phyloP scores from a whole-genome alignment of 495 filamentous ascomycete genomes.

The Pseudomonodictys pantanalensis region DNA sequence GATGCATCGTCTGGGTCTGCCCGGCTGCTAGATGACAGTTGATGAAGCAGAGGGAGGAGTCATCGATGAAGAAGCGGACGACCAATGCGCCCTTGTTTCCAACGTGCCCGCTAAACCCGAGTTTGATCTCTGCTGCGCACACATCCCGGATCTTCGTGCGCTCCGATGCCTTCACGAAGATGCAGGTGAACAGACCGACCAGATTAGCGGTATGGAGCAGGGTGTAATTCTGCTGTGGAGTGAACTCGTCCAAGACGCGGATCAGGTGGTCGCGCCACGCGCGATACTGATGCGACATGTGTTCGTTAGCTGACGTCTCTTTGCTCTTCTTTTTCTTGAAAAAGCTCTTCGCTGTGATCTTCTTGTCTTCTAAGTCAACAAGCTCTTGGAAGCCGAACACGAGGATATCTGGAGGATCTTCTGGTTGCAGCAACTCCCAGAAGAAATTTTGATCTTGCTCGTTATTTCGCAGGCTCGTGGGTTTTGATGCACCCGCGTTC shows the following conservation, averaged over 20 bases:
- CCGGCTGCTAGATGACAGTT: conserved; percentile 97
- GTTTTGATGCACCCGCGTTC: conserved; percentile 93
- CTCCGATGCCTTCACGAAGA: conserved; percentile 82
- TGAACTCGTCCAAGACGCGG: conserved; percentile 73
- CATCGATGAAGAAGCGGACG: conserved; percentile 84
- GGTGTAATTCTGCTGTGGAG: conserved; percentile 78
- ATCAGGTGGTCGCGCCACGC: conserved; percentile 90
- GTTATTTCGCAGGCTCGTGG: conserved; percentile 69
- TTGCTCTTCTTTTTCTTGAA: conserved; percentile 75
- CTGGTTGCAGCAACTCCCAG: conserved; percentile 64
- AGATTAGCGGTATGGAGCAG: conserved; percentile 84
- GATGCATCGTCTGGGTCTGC: conserved; percentile 80
- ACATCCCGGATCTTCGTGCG: conserved; percentile 72
- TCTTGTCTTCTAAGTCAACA: conserved; percentile 95
- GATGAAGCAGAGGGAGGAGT: conserved; percentile 90
- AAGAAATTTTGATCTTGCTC: conserved; percentile 71
- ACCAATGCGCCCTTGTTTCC: conserved; percentile 97
- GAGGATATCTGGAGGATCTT: conserved; percentile 79
- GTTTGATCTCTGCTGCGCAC: conserved; percentile 79
- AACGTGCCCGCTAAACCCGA: conserved; percentile 87
- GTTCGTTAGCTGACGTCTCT: conserved; percentile 76
- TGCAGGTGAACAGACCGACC: conserved; percentile 91
- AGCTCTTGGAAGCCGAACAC: conserved; percentile 98
- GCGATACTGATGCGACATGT: conserved; percentile 96
- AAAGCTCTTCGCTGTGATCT: conserved; percentile 75